These are phyloP conservation scores for Petunia axillaris DNA, from an alignment of 257 asterid genomes.

Conservation along the genomic window DNA sequence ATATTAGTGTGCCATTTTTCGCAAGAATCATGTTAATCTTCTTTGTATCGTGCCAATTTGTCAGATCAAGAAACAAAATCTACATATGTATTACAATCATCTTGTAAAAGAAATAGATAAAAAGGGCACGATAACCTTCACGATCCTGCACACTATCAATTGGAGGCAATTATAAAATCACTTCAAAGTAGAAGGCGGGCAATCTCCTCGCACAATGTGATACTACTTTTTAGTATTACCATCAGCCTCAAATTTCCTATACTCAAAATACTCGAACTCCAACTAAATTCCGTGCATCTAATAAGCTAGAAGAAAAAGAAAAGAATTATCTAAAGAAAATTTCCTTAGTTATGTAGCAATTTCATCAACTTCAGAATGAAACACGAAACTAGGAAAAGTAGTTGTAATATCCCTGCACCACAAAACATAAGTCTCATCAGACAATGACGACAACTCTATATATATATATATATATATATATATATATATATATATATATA, in stretches of 20 bases:
- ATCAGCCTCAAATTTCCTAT: background rate
- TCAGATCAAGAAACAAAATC: background rate
- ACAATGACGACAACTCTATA: too few relatives aligned
- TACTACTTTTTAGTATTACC: background rate
- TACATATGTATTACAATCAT: background rate
- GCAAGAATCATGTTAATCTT: background rate
- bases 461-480: too few relatives aligned
- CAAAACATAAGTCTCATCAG: background rate
- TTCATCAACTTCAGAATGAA: slow-evolving; percentile 91
- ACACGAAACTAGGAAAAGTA: slow-evolving; percentile 82
- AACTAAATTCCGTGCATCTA: background rate
- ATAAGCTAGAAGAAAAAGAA: background rate
- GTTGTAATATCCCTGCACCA: slow-evolving; percentile 84
- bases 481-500: too few relatives aligned
- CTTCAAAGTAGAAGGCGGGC: background rate
- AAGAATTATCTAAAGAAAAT: background rate
- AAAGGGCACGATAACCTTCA: background rate
- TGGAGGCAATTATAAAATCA: background rate
- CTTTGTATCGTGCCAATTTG: background rate
- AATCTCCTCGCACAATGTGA: background rate
- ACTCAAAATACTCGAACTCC: background rate
- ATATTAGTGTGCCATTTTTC: background rate
- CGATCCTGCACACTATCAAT: slow-evolving; percentile 9
- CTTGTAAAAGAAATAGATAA: background rate
- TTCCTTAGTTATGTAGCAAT: slow-evolving; percentile 57